phyloP scores from a whole-genome alignment of 768 basidiomycete genomes.

The Baorangia bicolor region DNA sequence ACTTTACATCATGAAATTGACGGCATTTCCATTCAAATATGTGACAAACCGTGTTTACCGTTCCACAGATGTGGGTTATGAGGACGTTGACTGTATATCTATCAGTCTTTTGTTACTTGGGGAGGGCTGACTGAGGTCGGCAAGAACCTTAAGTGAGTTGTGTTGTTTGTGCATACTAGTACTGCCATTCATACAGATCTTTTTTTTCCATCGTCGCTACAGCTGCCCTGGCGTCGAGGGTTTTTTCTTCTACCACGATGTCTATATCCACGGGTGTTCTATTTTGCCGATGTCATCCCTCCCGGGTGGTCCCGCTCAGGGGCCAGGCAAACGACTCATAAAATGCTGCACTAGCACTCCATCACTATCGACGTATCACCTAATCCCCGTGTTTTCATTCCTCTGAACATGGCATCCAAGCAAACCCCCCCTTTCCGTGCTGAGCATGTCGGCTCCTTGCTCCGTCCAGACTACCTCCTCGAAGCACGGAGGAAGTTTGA shows the following conservation, averaged over 20 bases:
- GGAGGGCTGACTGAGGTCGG: not conserved
- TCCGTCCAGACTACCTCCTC: constrained; percentile 41
- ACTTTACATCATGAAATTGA: too few species aligned
- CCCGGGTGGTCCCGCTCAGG: not conserved
- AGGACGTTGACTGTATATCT: too few species aligned
- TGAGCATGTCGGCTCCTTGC: constrained; percentile 46
- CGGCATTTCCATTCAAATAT: too few species aligned
- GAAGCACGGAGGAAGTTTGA: constrained; percentile 38
- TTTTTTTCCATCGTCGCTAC: too few species aligned
- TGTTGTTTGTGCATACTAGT: too few species aligned
- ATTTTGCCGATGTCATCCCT: not conserved
- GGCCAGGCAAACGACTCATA: not conserved
- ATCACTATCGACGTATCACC: not conserved
- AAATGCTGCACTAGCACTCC: not conserved
- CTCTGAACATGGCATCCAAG: constrained; percentile 17
- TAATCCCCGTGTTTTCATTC: too few species aligned
- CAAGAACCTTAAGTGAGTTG: not conserved
- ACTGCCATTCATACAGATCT: not conserved
- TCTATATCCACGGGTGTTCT: too few species aligned
- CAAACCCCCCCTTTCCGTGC: constrained; percentile 44
- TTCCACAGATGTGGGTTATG: too few species aligned
- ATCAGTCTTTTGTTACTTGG: not conserved
- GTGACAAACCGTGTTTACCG: too few species aligned
- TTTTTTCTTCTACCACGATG: too few species aligned
- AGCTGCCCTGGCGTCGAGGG: too few species aligned